Percentiles rank a stretch among this genome's conserved stretches.
phyloP scores from a whole-genome alignment of 495 filamentous ascomycete genomes.

The Annulohypoxylon nitens region DNA sequence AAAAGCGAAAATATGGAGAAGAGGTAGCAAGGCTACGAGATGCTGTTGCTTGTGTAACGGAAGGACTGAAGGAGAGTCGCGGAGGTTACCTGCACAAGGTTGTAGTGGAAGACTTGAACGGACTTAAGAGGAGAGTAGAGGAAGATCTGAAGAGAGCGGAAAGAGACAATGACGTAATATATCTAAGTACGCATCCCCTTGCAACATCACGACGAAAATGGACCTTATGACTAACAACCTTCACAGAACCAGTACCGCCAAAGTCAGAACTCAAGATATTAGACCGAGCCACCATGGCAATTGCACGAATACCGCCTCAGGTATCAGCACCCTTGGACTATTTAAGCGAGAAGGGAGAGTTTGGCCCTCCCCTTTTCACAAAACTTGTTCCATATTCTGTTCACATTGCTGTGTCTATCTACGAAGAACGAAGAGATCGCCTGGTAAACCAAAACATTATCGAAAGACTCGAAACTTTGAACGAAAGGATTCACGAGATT shows the following conservation, averaged over 20 bases:
- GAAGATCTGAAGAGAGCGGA: constrained; percentile 94
- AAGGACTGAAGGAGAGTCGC: constrained; percentile 85
- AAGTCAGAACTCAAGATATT: constrained; percentile 90
- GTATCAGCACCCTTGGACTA: constrained; percentile 82
- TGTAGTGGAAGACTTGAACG: constrained; percentile 85
- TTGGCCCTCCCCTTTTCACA: constrained; percentile 87
- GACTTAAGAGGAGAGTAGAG: constrained; percentile 81
- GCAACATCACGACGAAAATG: not conserved
- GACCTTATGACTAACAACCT: constrained; percentile 29
- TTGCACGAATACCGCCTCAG: constrained; percentile 81
- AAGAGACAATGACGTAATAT: constrained; percentile 96
- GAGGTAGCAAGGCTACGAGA: constrained; percentile 91
- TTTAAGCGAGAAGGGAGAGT: constrained; percentile 81
- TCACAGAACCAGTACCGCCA: constrained; percentile 78
- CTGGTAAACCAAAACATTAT: constrained; percentile 88
- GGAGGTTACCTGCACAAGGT: constrained; percentile 82
- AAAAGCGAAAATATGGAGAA: constrained; percentile 95
- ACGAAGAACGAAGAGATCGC: constrained; percentile 90
- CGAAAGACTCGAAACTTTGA: constrained; percentile 85
- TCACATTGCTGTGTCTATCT: constrained; percentile 93
- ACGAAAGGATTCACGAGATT: constrained; percentile 81
- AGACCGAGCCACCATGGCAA: constrained; percentile 90
- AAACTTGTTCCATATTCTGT: constrained; percentile 97
- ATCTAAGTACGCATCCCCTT: constrained; percentile 66
- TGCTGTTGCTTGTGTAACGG: constrained; percentile 83